These are phyloP conservation scores for Pythium aquatile DNA, from an alignment of 352 stramenopile species.

Conservation along the genomic window DNA sequence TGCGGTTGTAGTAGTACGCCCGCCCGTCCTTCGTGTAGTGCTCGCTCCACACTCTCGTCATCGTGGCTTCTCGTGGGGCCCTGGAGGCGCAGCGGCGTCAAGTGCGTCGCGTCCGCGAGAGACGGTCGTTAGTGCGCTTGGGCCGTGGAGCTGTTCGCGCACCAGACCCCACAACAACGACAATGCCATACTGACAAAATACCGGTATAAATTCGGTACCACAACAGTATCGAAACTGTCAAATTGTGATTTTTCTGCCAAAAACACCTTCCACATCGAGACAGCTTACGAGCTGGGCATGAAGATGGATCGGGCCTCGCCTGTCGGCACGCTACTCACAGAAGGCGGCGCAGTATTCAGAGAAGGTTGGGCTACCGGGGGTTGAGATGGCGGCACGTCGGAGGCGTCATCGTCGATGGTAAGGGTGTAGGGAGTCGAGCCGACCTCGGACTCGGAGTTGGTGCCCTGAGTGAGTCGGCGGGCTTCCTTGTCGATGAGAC, in stretches of 20 bases:
- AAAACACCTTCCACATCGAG: no score
- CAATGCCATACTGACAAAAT: not conserved
- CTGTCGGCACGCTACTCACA: no score
- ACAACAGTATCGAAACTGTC: no score
- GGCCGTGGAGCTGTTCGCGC: no score
- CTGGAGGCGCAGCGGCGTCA: not conserved
- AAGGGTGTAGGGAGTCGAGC: not conserved
- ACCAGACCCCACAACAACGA: not conserved
- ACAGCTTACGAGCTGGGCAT: no score
- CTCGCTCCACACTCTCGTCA: constrained; percentile 66
- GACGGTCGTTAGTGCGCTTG: not conserved
- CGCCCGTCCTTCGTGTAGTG: constrained; percentile 85
- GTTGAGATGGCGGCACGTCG: not conserved
- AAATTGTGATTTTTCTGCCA: no score
- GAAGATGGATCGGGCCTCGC: no score
- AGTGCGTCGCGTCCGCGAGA: not conserved
- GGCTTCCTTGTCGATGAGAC: constrained; percentile 25
- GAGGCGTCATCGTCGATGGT: not conserved
- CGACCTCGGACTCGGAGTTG: not conserved
- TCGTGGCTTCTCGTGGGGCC: not conserved
- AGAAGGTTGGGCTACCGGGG: not conserved
- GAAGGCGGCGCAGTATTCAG: no score
- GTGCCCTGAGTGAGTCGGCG: not conserved
- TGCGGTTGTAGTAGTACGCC: constrained; percentile 88
- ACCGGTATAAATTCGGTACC: not conserved